phyloP scores from a whole-genome alignment of 176 grass and related monocot genomes.

The Bromus sterilis region DNA sequence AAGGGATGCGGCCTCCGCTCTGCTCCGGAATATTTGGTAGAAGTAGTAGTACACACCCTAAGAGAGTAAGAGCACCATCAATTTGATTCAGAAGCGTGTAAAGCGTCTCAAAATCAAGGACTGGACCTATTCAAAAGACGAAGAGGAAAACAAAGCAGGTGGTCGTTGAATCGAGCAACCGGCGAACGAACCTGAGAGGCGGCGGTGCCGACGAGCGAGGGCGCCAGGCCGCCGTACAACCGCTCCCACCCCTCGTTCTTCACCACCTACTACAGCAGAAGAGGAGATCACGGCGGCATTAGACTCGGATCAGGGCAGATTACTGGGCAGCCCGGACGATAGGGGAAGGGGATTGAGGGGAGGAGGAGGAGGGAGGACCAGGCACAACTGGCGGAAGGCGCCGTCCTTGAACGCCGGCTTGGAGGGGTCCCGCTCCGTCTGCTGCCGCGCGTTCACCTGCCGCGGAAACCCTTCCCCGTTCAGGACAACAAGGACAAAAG shows the following conservation, averaged over 20 bases:
- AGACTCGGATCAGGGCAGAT: slow-evolving; percentile 4
- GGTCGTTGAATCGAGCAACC: background rate
- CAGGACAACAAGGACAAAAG: background rate
- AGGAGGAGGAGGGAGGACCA: slow-evolving; percentile 35
- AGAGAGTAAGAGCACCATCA: slow-evolving; percentile 5
- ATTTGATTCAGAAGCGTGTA: slow-evolving; percentile 1
- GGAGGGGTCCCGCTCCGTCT: slow-evolving; percentile 82
- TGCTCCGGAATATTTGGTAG: slow-evolving; percentile 89
- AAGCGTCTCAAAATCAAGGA: background rate
- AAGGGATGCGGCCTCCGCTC: slow-evolving; percentile 55
- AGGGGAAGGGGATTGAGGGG: background rate
- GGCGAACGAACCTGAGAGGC: slow-evolving; percentile 62
- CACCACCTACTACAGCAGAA: slow-evolving; percentile 51
- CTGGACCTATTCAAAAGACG: background rate
- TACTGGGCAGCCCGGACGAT: background rate
- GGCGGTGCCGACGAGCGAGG: slow-evolving; percentile 80
- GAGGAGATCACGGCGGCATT: slow-evolving; percentile 22
- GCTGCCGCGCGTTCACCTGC: slow-evolving; percentile 94
- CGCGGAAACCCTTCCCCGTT: slow-evolving; percentile 2
- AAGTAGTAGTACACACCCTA: slow-evolving; percentile 98
- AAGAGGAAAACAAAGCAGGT: background rate
- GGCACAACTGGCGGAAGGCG: slow-evolving; percentile 62
- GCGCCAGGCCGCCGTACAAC: slow-evolving; percentile 72
- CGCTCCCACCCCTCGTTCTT: slow-evolving; percentile 87
- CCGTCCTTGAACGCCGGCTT: slow-evolving; percentile 59